A percentile compares a stretch with the other conserved stretches of the same genome.
Conservation (phyloP, 345 rosid genomes). For the Salix viminalis region DNA sequence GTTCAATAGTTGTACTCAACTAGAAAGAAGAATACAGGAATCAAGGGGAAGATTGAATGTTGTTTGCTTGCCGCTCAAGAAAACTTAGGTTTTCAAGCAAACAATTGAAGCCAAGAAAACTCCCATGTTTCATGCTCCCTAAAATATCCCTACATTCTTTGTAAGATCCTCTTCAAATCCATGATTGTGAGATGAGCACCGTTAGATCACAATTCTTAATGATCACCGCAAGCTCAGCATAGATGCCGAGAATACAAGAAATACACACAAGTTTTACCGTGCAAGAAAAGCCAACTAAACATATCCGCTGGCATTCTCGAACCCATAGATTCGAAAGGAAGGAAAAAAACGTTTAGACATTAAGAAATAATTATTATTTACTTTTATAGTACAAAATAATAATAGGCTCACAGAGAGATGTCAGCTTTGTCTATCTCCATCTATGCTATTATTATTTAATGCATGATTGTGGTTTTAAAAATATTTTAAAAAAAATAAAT, state of each 20-base stretch:
- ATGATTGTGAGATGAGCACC: neutral
- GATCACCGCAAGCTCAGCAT: too few relatives aligned
- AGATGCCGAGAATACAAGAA: neutral
- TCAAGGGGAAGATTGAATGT: neutral
- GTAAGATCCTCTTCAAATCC: neutral
- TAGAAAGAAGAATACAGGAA: neutral
- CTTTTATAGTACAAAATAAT: neutral
- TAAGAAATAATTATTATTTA: neutral
- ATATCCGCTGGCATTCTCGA: neutral
- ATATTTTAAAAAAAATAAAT: too few relatives aligned
- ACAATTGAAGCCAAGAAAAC: neutral
- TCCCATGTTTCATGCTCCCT: neutral
- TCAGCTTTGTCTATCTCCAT: neutral
- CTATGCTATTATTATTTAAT: too few relatives aligned
- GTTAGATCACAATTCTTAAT: neutral
- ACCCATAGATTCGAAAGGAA: neutral
- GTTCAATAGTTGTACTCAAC: neutral
- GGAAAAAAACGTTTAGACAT: neutral
- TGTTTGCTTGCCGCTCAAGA: neutral
- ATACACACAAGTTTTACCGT: neutral
- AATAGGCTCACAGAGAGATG: neutral
- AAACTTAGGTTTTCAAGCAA: neutral
- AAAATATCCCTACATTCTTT: neutral
- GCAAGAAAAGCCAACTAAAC: neutral
- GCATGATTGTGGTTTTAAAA: too few relatives aligned